phyloP scores from a whole-genome alignment of 108 stramenopile genomes.

The Cyclotella kingstonii region DNA sequence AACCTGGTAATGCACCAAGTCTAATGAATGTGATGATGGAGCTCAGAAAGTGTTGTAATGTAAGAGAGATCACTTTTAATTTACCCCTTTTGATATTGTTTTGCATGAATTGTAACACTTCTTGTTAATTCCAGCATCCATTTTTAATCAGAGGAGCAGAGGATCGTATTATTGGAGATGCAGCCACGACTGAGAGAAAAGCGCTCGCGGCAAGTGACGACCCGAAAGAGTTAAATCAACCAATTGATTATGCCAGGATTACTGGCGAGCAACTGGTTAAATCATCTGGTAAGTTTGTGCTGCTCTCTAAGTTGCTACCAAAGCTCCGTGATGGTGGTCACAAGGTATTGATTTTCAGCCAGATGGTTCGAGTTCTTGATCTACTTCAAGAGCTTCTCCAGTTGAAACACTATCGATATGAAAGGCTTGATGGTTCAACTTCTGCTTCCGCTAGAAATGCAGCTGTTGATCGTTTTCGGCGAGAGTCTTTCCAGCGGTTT shows the following conservation, averaged over 20 bases:
- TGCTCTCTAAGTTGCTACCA: conserved; percentile 85
- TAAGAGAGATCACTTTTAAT: conserved; percentile 25
- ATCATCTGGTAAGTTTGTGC: conserved; percentile 87
- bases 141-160: conserved; percentile 84
- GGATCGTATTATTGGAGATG: conserved; percentile 79
- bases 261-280: conserved; percentile 86
- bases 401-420: conserved; percentile 74
- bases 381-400: conserved; percentile 90
- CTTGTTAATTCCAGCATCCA: conserved; percentile 49
- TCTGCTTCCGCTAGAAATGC: conserved; percentile 81
- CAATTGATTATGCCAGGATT: conserved; percentile 57
- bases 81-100: background rate
- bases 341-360: conserved; percentile 94
- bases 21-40: conserved; percentile 99
- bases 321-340: conserved; percentile 88
- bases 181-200: conserved; percentile 48
- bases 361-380: conserved; percentile 94
- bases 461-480: conserved; percentile 90
- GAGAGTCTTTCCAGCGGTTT: conserved; percentile 79
- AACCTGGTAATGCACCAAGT: conserved; percentile 81
- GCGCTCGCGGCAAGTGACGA: conserved; percentile 13
- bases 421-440: conserved; percentile 89
- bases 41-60: conserved; percentile 94
- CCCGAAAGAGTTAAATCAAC: conserved; percentile 13
- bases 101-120: background rate